Evolutionary conservation across 1,284 basidiomycete species (phyloP), one percentile per base, ranked within the genome.

Genomic region (Malassezia psittaci): DNA sequence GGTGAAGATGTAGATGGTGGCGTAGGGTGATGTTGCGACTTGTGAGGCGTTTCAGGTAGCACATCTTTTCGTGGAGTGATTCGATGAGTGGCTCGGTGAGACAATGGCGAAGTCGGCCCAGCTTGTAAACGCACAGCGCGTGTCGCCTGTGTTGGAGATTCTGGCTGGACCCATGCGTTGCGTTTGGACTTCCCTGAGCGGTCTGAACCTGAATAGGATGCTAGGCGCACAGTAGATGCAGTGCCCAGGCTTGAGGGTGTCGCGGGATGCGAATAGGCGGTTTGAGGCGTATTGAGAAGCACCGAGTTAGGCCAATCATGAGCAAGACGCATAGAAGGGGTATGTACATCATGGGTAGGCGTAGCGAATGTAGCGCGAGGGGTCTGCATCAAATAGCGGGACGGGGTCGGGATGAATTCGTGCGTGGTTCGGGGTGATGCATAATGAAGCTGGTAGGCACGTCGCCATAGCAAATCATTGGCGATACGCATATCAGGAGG

Each of bases 91-190:
- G 41, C n/a, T 18, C 12, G 41, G 43, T 34, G 43, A 12, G 43
- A 29, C 29, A 29, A 24, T 29, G 21, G 9, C 43, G 43, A 13
- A 34, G 24, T 29, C 24, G 24, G 24, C 7, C 24, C 24, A 29
- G 24, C 24, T 29, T 29, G 24, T 7, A 29, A 16, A 21, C 42
- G 53, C 7, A 42, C 48, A 21, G 47, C 33, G 40, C 47, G 47
- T 37, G 53, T 50, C 10, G 40, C 43, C 7, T 29, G 40, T 19
- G 53, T 54, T 0, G 53, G 53, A 35, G 53, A 54, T n/a, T 54
- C 53, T 29, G 47, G 47, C 46, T 6, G 33, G 34, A 32, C n/a
- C 40, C 46, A 54, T n/a, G 37, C 37, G 21, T 47, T 36, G 45
- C 15, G 33, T 16, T 21, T 29, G 24, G 24, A 29, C 24, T 29